These are phyloP conservation scores for Trypanosoma avium DNA, from an alignment of 208 protist species.

Conservation along the genomic window DNA sequence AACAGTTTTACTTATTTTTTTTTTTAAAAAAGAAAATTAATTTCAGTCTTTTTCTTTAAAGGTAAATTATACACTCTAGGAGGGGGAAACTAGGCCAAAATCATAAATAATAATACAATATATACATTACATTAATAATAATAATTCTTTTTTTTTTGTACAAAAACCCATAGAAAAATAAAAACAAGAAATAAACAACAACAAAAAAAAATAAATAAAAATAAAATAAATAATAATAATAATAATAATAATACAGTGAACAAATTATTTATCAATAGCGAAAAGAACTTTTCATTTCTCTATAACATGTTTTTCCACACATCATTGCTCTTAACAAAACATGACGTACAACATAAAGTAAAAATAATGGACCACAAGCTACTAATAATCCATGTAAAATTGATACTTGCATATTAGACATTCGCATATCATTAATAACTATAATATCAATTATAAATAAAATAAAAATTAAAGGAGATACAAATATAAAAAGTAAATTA, in stretches of 20 bases:
- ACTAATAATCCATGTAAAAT: constrained; percentile 26
- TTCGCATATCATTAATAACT: constrained; percentile 14
- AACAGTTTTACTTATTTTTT: no score
- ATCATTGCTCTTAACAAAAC: neutral
- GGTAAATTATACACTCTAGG: no score
- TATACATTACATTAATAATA: no score
- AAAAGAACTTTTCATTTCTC: neutral
- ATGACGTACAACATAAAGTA: constrained; percentile 22
- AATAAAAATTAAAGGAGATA: constrained; percentile 26
- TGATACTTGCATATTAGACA: constrained; percentile 5
- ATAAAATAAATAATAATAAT: constrained; percentile 3
- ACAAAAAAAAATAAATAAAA: constrained; percentile 10
- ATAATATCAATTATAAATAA: constrained; percentile 25
- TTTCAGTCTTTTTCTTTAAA: no score
- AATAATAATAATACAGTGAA: constrained; percentile 6
- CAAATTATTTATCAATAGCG: neutral
- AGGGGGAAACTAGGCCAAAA: no score
- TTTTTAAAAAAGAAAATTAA: no score
- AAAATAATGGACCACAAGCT: constrained; percentile 10
- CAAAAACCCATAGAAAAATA: constrained; percentile 8
- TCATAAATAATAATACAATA: no score
- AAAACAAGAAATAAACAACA: constrained; percentile 17
- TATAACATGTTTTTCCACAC: constrained; percentile 12
- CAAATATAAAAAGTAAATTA: constrained; percentile 8
- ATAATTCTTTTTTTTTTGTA: neutral